Conservation (phyloP, 768 basidiomycete species). For the Trametes cubensis region DNA sequence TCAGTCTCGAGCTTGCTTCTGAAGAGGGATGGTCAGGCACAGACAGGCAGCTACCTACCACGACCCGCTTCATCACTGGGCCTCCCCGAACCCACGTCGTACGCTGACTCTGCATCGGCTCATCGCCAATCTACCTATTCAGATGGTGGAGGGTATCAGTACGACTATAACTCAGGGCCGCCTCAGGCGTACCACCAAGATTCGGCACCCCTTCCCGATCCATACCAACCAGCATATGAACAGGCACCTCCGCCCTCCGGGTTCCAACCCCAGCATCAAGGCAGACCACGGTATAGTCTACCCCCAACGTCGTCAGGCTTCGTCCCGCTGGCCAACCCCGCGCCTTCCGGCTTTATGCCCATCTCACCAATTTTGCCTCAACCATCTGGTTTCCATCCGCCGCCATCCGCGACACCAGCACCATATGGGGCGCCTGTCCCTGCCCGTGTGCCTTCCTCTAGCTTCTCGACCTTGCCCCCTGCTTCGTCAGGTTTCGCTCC, state of each 20-base stretch:
- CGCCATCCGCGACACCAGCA: slow-evolving; percentile 29
- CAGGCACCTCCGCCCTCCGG: slow-evolving; percentile 41
- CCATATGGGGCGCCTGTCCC: slow-evolving; percentile 30
- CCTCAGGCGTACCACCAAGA: slow-evolving; percentile 35
- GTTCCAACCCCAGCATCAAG: slow-evolving; percentile 35
- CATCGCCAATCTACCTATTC: slow-evolving; percentile 43
- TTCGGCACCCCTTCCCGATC: slow-evolving; percentile 37
- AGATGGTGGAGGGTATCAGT: slow-evolving; percentile 38
- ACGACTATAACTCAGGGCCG: slow-evolving; percentile 43
- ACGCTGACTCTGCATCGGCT: slow-evolving; percentile 14
- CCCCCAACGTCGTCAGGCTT: slow-evolving; percentile 73
- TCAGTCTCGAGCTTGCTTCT: background rate
- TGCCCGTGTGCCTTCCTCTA: slow-evolving; percentile 29
- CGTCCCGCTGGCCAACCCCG: slow-evolving; percentile 50
- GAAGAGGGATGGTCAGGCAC: background rate
- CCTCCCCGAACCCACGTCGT: slow-evolving; percentile 29
- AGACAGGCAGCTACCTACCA: slow-evolving; percentile 15
- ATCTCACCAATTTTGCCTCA: slow-evolving; percentile 28
- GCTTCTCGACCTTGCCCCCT: slow-evolving; percentile 23
- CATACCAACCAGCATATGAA: slow-evolving; percentile 53
- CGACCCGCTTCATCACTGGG: slow-evolving; percentile 36
- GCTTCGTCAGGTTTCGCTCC: slow-evolving; percentile 18
- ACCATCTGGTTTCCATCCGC: slow-evolving; percentile 27
- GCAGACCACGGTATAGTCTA: slow-evolving; percentile 65
- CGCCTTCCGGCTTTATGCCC: slow-evolving; percentile 38